phyloP scores from a whole-genome alignment of 257 asterid species.

The Nicotiana benthamiana region DNA sequence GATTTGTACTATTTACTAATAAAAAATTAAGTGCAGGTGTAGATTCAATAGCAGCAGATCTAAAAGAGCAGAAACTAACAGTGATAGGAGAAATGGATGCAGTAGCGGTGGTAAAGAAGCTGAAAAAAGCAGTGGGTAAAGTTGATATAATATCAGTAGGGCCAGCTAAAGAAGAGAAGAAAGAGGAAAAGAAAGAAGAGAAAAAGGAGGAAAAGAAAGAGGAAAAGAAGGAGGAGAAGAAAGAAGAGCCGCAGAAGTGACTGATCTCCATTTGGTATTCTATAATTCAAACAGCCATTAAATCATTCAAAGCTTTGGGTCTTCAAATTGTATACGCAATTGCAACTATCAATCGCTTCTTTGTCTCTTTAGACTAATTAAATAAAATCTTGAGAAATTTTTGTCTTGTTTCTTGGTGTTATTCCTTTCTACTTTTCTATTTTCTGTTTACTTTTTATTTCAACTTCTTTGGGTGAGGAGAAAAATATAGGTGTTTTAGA shows the following conservation, averaged over 20 bases:
- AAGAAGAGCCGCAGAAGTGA: conserved; percentile 4
- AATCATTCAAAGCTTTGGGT: no score
- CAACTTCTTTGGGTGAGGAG: no score
- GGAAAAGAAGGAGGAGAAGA: conserved; percentile 24
- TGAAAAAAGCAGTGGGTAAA: conserved; percentile 54
- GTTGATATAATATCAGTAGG: conserved; percentile 63
- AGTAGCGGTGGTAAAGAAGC: conserved; percentile 54
- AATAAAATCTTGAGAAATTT: not conserved
- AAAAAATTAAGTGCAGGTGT: conserved; percentile 32
- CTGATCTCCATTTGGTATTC: not conserved
- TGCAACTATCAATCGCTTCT: not conserved
- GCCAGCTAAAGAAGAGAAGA: conserved; percentile 62
- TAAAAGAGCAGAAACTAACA: conserved; percentile 54
- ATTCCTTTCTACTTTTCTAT: not conserved
- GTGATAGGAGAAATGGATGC: conserved; percentile 77
- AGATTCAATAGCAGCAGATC: conserved; percentile 63
- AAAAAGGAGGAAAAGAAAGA: conserved; percentile 26
- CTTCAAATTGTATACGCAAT: not conserved
- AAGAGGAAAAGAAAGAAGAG: conserved; percentile 32
- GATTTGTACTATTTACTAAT: no score
- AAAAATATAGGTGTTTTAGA: no score
- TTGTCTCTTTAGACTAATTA: no score
- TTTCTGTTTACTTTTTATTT: no score
- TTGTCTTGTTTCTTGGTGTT: not conserved
- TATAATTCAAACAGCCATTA: not conserved